phyloP scores from a whole-genome alignment of 2,329 filamentous ascomycete species.

The Immersiporthe knoxdaviesiana region DNA sequence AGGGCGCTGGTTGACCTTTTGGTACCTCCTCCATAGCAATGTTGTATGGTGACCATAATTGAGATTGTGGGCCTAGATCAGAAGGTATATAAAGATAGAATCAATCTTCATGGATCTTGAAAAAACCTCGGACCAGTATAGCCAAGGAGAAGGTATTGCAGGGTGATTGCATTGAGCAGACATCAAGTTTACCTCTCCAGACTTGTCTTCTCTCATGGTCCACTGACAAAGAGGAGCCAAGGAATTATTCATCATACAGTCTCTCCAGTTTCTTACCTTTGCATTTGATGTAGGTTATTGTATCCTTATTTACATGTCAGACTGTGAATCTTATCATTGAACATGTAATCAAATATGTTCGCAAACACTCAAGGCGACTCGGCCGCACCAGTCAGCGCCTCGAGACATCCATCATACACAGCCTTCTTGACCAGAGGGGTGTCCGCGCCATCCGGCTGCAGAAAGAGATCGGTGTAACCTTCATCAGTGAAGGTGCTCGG shows the following conservation, averaged over 20 bases:
- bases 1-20: too few relatives aligned
- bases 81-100: neutral
- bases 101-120: neutral
- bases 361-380: neutral
- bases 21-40: too few relatives aligned
- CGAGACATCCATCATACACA: slow-evolving; percentile 12
- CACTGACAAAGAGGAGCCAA: neutral
- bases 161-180: too few relatives aligned
- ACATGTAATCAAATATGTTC: neutral
- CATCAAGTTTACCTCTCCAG: too few relatives aligned
- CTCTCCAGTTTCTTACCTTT: neutral
- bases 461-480: slow-evolving; percentile 32
- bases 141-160: too few relatives aligned
- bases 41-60: too few relatives aligned
- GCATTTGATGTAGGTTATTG: neutral
- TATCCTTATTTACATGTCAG: neutral
- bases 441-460: slow-evolving; percentile 1
- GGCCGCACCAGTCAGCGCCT: slow-evolving; percentile 6
- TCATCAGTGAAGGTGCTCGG: slow-evolving; percentile 41
- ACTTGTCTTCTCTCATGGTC: too few relatives aligned
- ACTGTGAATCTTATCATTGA: neutral
- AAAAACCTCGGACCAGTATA: too few relatives aligned
- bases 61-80: too few relatives aligned
- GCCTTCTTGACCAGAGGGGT: slow-evolving; percentile 19
- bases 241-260: neutral